These are phyloP conservation scores for Stephanocyclus meneghinianus DNA, from an alignment of 352 stramenopile species.

Conservation along the genomic window DNA sequence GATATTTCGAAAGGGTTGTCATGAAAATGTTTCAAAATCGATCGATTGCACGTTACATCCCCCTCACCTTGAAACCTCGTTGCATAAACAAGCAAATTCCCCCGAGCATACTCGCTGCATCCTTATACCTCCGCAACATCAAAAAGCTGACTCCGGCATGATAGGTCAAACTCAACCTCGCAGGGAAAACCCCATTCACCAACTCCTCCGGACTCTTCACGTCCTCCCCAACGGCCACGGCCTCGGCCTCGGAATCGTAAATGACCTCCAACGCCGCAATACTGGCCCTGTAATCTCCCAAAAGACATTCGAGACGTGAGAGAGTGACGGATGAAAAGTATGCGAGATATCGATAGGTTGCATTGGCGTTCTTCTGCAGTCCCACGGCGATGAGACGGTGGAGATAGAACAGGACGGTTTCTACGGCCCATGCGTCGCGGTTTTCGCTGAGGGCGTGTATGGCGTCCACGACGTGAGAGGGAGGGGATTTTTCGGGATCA, in stretches of 20 bases:
- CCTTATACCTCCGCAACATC: constrained; percentile 95
- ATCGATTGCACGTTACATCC: constrained; percentile 2
- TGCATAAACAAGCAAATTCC: constrained; percentile 77
- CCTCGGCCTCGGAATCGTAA: constrained; percentile 30
- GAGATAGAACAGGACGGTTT: constrained; percentile 94
- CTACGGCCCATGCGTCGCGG: constrained; percentile 92
- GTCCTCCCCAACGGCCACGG: constrained; percentile 41
- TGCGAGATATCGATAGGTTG: constrained; percentile 84
- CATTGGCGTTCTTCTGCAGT: constrained; percentile 71
- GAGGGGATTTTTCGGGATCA: constrained; percentile 49
- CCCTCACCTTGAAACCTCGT: constrained; percentile 73
- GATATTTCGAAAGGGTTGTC: not conserved
- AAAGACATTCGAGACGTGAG: constrained; percentile 92
- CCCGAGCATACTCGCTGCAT: constrained; percentile 80
- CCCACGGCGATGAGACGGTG: constrained; percentile 90
- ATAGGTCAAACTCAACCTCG: constrained; percentile 94
- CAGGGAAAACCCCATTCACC: constrained; percentile 88
- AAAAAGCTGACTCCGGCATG: constrained; percentile 96
- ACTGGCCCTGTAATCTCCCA: constrained; percentile 94
- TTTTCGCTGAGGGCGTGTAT: constrained; percentile 73
- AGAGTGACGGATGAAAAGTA: constrained; percentile 95
- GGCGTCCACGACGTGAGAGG: constrained; percentile 52
- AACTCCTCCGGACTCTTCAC: constrained; percentile 61
- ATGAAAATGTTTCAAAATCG: not conserved
- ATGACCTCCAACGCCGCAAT: constrained; percentile 88